Percentiles rank a stretch among this genome's conserved stretches.
These are phyloP conservation scores for Carex arenaria DNA, from an alignment of 202 grass and related monocot genomes.

Conservation along the genomic window DNA sequence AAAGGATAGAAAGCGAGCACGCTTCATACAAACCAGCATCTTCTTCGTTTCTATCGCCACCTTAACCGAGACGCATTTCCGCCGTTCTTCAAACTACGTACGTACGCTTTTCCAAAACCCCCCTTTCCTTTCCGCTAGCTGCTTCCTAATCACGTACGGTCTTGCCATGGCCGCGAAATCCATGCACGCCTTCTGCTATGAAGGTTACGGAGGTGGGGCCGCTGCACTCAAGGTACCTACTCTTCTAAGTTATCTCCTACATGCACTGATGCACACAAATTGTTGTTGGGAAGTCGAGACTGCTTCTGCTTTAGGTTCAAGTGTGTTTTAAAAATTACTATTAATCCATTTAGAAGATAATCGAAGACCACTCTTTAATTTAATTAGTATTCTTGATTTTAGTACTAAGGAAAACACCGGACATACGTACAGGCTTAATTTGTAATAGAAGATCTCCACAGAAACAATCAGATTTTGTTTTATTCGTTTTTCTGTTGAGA, in stretches of 20 bases:
- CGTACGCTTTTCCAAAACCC: not conserved
- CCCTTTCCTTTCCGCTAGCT: not conserved
- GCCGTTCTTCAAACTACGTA: not conserved
- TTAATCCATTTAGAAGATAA: too few species aligned
- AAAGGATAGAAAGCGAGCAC: too few species aligned
- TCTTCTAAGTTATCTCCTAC: not conserved
- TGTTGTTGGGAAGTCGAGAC: not conserved
- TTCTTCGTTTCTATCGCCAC: not conserved
- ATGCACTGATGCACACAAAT: not conserved
- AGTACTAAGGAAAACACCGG: not conserved
- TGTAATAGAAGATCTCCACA: not conserved
- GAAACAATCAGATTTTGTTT: not conserved
- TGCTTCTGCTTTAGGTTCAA: not conserved
- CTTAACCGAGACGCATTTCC: not conserved
- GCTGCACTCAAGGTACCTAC: conserved; percentile 33
- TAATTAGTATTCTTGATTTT: too few species aligned
- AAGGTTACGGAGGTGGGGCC: conserved; percentile 36
- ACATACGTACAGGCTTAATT: not conserved
- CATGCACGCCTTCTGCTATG: conserved; percentile 47
- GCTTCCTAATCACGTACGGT: too few species aligned
- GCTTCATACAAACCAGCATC: not conserved
- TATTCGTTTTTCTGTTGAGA: not conserved
- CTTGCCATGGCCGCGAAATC: conserved; percentile 26
- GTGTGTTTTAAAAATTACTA: not conserved
- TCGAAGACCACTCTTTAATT: too few species aligned